Evolutionary conservation across 2,329 filamentous ascomycete species (phyloP).

Genomic region (Onygena corvina): DNA sequence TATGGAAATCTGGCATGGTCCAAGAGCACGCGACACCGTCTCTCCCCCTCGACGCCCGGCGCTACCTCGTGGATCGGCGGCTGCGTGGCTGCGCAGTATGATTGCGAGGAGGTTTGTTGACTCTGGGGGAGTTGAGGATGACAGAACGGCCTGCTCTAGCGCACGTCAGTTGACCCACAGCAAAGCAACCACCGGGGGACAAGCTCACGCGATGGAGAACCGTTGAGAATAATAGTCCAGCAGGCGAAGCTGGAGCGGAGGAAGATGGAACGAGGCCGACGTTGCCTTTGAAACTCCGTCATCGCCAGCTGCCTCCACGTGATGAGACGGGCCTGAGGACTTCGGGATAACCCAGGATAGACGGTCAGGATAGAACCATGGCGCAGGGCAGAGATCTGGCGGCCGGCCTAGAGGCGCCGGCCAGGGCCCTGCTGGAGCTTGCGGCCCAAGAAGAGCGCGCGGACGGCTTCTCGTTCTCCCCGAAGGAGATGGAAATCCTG

Average conservation of each 20-base stretch:
- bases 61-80: not conserved
- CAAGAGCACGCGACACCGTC: not conserved
- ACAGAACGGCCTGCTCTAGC: not conserved
- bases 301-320: not conserved
- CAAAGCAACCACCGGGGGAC: conserved; percentile 4
- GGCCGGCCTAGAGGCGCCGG: conserved; percentile 25
- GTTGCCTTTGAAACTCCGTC: not conserved
- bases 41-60: not conserved
- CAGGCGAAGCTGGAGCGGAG: not conserved
- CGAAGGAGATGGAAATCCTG: conserved; percentile 54
- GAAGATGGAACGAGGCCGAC: not conserved
- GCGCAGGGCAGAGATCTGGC: conserved; percentile 24
- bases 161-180: conserved; percentile 5
- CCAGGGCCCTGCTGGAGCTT: conserved; percentile 30
- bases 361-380: conserved; percentile 24
- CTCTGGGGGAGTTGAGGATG: conserved; percentile 3
- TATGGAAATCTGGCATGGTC: conserved; percentile 4
- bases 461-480: conserved; percentile 48
- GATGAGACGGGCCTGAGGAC: not conserved
- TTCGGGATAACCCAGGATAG: not conserved
- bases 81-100: not conserved
- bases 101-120: not conserved
- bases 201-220: not conserved
- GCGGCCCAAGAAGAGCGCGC: conserved; percentile 30
- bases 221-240: not conserved